Percentiles rank a stretch among this genome's conserved stretches.
Conservation (phyloP, 768 basidiomycete genomes). For the Pleurotus giganteus region DNA sequence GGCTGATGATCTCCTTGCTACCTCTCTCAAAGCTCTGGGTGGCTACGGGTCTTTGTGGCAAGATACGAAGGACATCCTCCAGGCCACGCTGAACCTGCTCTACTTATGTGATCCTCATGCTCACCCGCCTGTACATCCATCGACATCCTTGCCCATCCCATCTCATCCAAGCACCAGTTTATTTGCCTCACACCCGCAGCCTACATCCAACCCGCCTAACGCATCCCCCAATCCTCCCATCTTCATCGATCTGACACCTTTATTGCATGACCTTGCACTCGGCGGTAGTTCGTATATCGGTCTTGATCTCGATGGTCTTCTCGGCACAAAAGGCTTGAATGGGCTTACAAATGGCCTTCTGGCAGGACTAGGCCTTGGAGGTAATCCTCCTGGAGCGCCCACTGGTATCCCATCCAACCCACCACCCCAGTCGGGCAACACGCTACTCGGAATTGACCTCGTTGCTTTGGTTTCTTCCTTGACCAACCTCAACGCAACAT, state of each 20-base stretch:
- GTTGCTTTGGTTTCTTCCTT: background rate
- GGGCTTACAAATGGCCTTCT: background rate
- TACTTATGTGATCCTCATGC: background rate
- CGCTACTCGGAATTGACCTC: slow-evolving; percentile 4
- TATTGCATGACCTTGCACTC: background rate
- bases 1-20: background rate
- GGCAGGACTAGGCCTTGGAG: background rate
- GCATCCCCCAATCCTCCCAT: background rate
- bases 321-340: background rate
- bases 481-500: background rate
- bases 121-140: background rate
- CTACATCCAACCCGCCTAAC: background rate
- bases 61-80: slow-evolving; percentile 1
- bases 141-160: background rate
- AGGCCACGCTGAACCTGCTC: background rate
- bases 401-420: background rate
- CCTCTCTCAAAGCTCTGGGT: background rate
- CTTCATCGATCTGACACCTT: background rate
- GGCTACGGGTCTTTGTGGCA: background rate
- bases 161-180: background rate
- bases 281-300: background rate
- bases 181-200: background rate
- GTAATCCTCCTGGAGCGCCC: background rate
- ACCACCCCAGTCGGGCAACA: background rate
- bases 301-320: slow-evolving; percentile 5